Evolutionary conservation across 352 stramenopile species (phyloP), one percentile per base, ranked within the genome.

Genomic region (Pythium diclinum): DNA sequence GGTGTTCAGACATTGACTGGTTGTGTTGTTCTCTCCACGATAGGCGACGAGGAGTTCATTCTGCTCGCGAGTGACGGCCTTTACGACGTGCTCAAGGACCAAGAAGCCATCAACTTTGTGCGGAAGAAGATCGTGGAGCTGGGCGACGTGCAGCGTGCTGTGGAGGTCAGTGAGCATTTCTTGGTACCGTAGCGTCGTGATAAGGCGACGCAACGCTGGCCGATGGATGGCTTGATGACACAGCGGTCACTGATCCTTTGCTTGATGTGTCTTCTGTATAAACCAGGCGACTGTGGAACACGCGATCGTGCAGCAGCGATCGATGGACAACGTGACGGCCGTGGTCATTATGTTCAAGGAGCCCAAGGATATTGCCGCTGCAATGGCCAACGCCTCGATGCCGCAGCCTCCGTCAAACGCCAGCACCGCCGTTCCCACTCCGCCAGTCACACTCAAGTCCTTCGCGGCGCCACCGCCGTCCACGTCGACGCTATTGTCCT

Each of bases 331-430:
- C 60, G 86, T 94, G 63, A 94, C 86, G 8, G 87, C 81, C 34
- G 79, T 92, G 25, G 85, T 94, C 32, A 74, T 94, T 46, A 82
- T 94, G 80, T 91, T 94, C 59, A 89, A 92, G 69, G 74, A 89
- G 52, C 69, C 79, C 40, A 78, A 76, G 52, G 77, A 85, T 36
- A 69, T 91, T 34, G 47, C 59, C 19, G 9, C 6, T 3, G 28
- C 54, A 0, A 63, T 59, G 3, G 61, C 54, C 17, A 55, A 48
- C 0, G 32, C 52, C 4, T 61, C 44, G 23, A 10, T 19, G 23
- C 56, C 57, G 3, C 42, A 34, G 36, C 32, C 49, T 21, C 51
- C 63, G 11, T 51, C 40, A 2, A 59, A 30, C 23, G 16, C 48
- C 14, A 69, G 55, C 55, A 64, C 48, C 28, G 17, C 21, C 3